A percentile compares a stretch with the other conserved stretches of the same genome.
These are phyloP conservation scores for Acacia melanoxylon DNA, from an alignment of 306 rosid genomes.

Conservation along the genomic window DNA sequence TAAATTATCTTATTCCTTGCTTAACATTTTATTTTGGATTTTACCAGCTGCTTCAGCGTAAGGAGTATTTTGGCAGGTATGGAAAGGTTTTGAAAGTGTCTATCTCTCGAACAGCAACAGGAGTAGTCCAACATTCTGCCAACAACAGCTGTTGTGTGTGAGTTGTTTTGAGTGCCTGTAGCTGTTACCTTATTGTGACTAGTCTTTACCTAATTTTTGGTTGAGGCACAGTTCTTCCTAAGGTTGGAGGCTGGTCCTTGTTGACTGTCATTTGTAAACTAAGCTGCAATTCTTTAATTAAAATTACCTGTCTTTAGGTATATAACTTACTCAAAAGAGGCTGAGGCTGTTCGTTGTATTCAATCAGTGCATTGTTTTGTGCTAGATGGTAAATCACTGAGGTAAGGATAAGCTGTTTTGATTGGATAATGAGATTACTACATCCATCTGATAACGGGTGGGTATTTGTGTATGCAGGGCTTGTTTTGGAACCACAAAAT, in stretches of 20 bases:
- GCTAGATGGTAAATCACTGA: constrained; percentile 55
- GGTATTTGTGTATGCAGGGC: constrained; percentile 48
- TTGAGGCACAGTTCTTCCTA: constrained; percentile 17
- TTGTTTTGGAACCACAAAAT: constrained; percentile 61
- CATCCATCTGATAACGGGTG: constrained; percentile 26
- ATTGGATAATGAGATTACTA: constrained; percentile 22
- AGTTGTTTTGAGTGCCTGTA: constrained; percentile 33
- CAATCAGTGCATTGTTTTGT: constrained; percentile 58
- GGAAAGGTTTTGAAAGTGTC: constrained; percentile 59
- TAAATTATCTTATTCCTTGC: constrained; percentile 16
- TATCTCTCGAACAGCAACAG: constrained; percentile 50
- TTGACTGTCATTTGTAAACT: constrained; percentile 16
- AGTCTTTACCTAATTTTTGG: background rate
- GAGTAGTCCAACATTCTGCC: constrained; percentile 53
- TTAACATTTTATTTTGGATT: constrained; percentile 31
- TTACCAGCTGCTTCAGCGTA: constrained; percentile 50
- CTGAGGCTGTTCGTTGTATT: constrained; percentile 55
- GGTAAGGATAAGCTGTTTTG: constrained; percentile 39
- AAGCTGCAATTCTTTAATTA: constrained; percentile 13
- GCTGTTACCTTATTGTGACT: constrained; percentile 4
- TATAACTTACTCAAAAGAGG: constrained; percentile 52
- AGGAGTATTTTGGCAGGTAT: constrained; percentile 57
- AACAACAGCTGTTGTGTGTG: constrained; percentile 62
- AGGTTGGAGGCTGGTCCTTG: constrained; percentile 18
- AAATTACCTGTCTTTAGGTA: constrained; percentile 40